Base-by-base conservation (phyloP, 1,284 basidiomycete species). In the Trametes pubescens region DNA sequence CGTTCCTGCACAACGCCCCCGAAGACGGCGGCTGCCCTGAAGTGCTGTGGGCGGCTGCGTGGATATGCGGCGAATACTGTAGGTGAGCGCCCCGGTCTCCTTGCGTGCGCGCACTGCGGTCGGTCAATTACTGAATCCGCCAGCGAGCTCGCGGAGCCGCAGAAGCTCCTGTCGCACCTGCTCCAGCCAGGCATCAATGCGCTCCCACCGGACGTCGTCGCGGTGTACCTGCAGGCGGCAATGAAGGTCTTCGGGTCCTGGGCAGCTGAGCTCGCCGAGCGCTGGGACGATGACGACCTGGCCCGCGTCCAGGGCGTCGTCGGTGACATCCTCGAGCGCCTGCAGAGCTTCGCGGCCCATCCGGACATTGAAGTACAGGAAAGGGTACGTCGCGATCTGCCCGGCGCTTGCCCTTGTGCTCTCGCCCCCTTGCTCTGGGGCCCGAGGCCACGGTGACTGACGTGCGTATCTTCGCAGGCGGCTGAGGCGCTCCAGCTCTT, bases 31-130 rank as follows among this genome's bases (percentile, higher is more conserved):
- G 87, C 62, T 94, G 92, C 71, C 85, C 89, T 1, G 94, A 96
- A 68, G 85, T 97, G 9, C 79, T 98, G 1, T 94, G 92, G 82
- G 96, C 96, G 1, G 95, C 95, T 6, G 94, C 95, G 1, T 98
- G 94, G 92, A 93, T 98, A 67, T 95, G 93, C 69, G 96, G 96
- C 29, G 98, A 99, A 77, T 96, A 95, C 75, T 90, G 92, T 82
- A 83, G 87, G 90, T 90, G 64, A 69, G 91, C 83, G 32, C 35
- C 57, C 62, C 38, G 56, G 64, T 29, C 38, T 22, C 4, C 18
- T n/a, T 24, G 18, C 6, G 37, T n/a, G 29, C 10, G 24, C 52
- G 48, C 16, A 21, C n/a, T 43, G 24, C 40, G n/a, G 22, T 54
- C n/a, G 54, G 26, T 29, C 29, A 52, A 29, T 59, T 24, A 29